A percentile compares a stretch with the other conserved stretches of the same genome.
phyloP scores from a whole-genome alignment of 202 grass and related monocot species.

The Brachypodium distachyon region DNA sequence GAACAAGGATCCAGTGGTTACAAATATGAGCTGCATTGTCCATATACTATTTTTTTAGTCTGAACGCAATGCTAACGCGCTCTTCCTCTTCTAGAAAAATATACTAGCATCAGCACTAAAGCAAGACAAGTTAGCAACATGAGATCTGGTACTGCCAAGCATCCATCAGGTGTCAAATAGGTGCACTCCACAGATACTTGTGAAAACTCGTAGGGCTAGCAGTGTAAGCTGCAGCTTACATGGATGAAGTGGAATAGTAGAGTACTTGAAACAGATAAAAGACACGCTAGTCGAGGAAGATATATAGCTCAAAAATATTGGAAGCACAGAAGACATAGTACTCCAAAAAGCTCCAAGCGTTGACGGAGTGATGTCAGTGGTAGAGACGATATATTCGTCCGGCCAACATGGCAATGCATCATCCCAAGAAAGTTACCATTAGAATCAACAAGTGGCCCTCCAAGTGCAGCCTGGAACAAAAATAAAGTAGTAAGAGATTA shows the following conservation, averaged over 20 bases:
- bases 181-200: no score
- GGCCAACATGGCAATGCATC: background rate
- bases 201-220: background rate
- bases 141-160: background rate
- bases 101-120: background rate
- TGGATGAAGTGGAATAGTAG: background rate
- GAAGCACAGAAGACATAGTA: background rate
- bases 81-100: background rate
- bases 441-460: background rate
- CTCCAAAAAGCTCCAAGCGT: background rate
- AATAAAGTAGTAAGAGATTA: background rate
- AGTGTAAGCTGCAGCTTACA: background rate
- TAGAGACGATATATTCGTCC: background rate
- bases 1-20: background rate
- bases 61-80: background rate
- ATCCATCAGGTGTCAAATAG: no score
- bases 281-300: background rate
- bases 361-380: background rate
- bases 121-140: background rate
- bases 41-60: background rate
- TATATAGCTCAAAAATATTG: background rate
- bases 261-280: background rate
- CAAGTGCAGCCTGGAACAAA: slow-evolving; percentile 12
- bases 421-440: slow-evolving; percentile 7
- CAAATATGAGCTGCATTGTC: background rate